phyloP scores from a whole-genome alignment of 2,329 filamentous ascomycete species.

The Fusarium incarnatum region DNA sequence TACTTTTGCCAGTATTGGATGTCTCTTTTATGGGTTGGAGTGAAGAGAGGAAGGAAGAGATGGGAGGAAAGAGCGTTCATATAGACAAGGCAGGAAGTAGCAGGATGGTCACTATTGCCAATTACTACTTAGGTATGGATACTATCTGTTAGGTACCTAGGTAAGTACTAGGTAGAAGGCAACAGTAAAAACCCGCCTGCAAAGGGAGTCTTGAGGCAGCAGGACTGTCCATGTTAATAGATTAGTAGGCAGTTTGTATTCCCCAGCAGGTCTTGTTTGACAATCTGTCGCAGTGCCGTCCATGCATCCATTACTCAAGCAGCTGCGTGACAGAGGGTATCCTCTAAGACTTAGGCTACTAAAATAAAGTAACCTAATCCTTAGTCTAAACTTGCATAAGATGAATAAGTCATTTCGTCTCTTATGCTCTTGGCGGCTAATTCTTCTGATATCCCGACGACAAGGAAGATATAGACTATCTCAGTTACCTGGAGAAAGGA shows the following conservation, averaged over 20 bases:
- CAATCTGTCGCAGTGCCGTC: background rate
- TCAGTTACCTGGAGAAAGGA: no score
- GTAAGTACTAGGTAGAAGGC: background rate
- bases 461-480: no score
- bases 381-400: background rate
- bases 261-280: background rate
- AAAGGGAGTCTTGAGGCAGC: background rate
- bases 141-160: no score
- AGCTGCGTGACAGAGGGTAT: fast-evolving
- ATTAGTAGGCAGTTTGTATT: background rate
- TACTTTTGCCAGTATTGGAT: background rate
- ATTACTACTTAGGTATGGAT: background rate
- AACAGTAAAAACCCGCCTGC: no score
- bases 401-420: no score
- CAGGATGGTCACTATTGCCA: background rate
- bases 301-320: background rate
- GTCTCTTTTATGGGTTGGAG: background rate
- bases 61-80: background rate
- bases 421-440: no score
- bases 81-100: background rate
- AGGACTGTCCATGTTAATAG: background rate
- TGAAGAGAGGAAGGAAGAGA: background rate
- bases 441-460: no score
- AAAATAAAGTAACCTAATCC: background rate
- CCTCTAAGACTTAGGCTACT: background rate